These are phyloP conservation scores for Heracleum sosnowskyi DNA, from an alignment of 129 eudicot species.

Conservation along the genomic window DNA sequence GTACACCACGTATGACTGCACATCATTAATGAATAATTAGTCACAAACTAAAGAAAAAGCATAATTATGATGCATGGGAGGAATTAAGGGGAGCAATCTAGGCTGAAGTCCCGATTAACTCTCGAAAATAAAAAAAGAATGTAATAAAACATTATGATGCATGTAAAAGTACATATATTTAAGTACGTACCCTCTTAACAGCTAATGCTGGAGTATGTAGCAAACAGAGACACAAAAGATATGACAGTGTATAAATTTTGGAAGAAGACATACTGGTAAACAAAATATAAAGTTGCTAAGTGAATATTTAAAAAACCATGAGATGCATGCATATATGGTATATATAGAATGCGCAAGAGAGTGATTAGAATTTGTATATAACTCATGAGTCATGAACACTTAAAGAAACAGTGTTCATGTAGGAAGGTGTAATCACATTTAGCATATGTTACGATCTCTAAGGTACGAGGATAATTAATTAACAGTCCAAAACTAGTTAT, in stretches of 20 bases:
- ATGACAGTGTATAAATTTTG: neutral
- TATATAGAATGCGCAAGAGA: neutral
- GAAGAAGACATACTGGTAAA: neutral
- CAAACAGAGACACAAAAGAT: neutral
- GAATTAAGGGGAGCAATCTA: too few relatives aligned
- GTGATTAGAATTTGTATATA: neutral
- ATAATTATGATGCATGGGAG: neutral
- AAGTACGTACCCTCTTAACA: neutral
- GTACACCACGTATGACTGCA: conserved; percentile 67
- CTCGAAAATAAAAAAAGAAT: too few relatives aligned
- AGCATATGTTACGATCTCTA: neutral
- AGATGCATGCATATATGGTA: neutral
- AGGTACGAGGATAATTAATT: too few relatives aligned
- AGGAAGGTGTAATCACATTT: neutral
- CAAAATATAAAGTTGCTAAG: too few relatives aligned
- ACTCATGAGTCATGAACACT: neutral
- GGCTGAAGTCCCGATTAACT: neutral
- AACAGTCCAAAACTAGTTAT: neutral
- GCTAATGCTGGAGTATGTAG: neutral
- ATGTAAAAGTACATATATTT: too few relatives aligned
- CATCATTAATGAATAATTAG: neutral
- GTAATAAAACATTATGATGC: too few relatives aligned
- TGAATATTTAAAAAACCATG: neutral
- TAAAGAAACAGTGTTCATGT: neutral
- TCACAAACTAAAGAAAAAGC: neutral